phyloP scores from a whole-genome alignment of 2,329 filamentous ascomycete genomes.

The Pseudopithomyces chartarum region DNA sequence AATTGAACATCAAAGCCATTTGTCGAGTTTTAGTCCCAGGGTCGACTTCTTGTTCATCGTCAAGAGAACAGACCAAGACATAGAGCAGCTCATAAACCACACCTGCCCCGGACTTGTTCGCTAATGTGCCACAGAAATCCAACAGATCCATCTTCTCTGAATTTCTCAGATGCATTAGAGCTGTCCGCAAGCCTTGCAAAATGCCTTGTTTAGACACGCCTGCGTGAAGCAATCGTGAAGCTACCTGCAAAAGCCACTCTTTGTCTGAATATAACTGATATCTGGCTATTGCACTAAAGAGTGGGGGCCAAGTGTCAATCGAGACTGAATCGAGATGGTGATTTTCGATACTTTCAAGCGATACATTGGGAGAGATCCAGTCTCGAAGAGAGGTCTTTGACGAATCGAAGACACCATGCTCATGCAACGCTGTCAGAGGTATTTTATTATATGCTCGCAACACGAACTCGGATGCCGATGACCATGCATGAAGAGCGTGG shows the following conservation, averaged over 20 bases:
- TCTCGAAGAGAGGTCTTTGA: constrained; percentile 23
- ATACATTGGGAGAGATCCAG: constrained; percentile 20
- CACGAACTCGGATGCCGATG: constrained; percentile 18
- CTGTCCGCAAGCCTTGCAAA: constrained; percentile 18
- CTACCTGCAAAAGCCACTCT: constrained; percentile 28
- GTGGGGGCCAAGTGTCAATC: constrained; percentile 6
- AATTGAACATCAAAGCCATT: constrained; percentile 30
- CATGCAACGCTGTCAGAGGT: constrained; percentile 19
- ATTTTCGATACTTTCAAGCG: background rate
- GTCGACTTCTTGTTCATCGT: constrained; percentile 29
- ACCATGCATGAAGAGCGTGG: constrained; percentile 15
- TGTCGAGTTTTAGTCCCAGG: constrained; percentile 30
- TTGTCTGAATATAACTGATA: constrained; percentile 29
- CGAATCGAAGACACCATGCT: constrained; percentile 17
- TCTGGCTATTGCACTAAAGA: constrained; percentile 27
- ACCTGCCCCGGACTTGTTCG: constrained; percentile 7
- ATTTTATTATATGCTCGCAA: constrained; percentile 38
- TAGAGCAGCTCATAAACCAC: constrained; percentile 30
- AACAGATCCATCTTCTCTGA: constrained; percentile 30
- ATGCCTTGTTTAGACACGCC: constrained; percentile 11
- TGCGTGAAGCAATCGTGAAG: constrained; percentile 23
- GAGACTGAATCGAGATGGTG: background rate
- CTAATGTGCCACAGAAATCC: constrained; percentile 15
- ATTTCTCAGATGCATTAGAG: constrained; percentile 17
- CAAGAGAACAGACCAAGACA: constrained; percentile 32